phyloP scores from a whole-genome alignment of 495 filamentous ascomycete species.

The Aspergillus bertholletiae region DNA sequence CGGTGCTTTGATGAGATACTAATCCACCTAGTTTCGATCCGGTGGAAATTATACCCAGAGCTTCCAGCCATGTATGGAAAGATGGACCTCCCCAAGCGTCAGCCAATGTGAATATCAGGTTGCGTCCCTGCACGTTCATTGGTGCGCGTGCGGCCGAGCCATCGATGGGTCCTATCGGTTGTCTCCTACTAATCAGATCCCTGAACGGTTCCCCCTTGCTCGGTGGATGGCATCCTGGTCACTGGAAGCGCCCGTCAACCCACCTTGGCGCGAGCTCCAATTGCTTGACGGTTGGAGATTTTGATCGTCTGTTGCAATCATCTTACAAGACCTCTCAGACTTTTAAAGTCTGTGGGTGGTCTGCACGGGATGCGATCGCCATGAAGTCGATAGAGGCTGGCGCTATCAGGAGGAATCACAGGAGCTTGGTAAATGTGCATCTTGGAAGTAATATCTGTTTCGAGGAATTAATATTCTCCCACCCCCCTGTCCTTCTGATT shows the following conservation, averaged over 20 bases:
- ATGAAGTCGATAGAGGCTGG: background rate
- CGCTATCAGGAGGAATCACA: background rate
- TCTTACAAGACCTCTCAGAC: conserved; percentile 15
- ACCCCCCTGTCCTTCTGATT: background rate
- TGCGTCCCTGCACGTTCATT: conserved; percentile 35
- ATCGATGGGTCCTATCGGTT: conserved; percentile 25
- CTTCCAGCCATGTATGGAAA: conserved; percentile 14
- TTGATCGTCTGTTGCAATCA: conserved; percentile 29
- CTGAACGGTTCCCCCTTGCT: conserved; percentile 9
- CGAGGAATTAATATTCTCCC: background rate
- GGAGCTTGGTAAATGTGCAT: background rate
- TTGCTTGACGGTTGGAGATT: conserved; percentile 35
- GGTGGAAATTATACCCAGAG: background rate
- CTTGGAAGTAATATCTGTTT: background rate
- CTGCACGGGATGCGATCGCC: background rate
- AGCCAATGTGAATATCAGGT: conserved; percentile 11
- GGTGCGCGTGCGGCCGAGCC: conserved; percentile 26
- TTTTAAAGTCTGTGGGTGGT: background rate
- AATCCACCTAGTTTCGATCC: background rate
- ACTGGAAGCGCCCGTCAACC: conserved; percentile 17
- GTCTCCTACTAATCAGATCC: conserved; percentile 36
- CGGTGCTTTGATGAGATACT: background rate
- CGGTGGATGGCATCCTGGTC: conserved; percentile 8
- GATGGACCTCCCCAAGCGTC: conserved; percentile 23
- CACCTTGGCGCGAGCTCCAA: conserved; percentile 27